Evolutionary conservation across 2,329 filamentous ascomycete genomes (phyloP).

Genomic region (Fusarium sarcochroum): DNA sequence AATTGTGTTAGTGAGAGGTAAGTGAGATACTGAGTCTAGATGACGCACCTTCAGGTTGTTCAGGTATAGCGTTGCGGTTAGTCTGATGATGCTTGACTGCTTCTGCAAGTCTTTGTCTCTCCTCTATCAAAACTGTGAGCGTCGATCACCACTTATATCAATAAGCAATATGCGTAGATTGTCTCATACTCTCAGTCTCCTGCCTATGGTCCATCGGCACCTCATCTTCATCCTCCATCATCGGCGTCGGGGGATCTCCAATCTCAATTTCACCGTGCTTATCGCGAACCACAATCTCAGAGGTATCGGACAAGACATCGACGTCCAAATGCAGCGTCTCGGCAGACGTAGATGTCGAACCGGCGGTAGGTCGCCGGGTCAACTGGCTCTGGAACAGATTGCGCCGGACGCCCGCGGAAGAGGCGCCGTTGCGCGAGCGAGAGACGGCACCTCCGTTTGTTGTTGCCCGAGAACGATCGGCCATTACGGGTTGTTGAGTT

Average conservation of each 20-base stretch:
- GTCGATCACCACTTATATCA: background rate
- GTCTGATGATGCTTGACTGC: constrained; percentile 73
- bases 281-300: constrained; percentile 74
- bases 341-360: constrained; percentile 54
- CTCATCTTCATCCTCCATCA: constrained; percentile 68
- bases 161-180: background rate
- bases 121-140: constrained; percentile 57
- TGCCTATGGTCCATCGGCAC: constrained; percentile 69
- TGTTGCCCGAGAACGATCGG: constrained; percentile 42
- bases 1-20: constrained; percentile 30
- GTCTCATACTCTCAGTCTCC: constrained; percentile 67
- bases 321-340: constrained; percentile 66
- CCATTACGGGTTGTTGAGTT: constrained; percentile 27
- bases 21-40: constrained; percentile 3
- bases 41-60: constrained; percentile 74
- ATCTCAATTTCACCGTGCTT: constrained; percentile 74
- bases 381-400: constrained; percentile 74
- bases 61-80: constrained; percentile 67
- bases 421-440: constrained; percentile 36
- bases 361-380: constrained; percentile 68
- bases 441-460: constrained; percentile 41
- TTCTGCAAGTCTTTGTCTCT: constrained; percentile 72
- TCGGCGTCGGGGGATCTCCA: constrained; percentile 67
- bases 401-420: constrained; percentile 47
- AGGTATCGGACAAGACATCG: constrained; percentile 60